Evolutionary conservation across 495 filamentous ascomycete genomes (phyloP).

Genomic region (Trichocladium antarcticum): DNA sequence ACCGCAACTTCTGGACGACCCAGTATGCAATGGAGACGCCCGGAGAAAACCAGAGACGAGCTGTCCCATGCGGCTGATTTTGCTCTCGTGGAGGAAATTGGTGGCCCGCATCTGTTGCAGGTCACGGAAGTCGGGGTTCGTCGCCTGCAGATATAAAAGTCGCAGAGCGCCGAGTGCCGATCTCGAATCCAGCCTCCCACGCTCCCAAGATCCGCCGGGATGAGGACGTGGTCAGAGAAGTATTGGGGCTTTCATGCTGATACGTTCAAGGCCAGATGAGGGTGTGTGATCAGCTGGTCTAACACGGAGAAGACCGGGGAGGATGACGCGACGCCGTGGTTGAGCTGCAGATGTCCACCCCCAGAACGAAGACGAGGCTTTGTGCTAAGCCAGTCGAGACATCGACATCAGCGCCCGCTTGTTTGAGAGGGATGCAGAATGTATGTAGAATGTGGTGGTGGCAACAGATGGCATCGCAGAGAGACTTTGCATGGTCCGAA

Average conservation of each 20-base stretch:
- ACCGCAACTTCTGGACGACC: neutral
- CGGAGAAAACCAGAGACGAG: too few relatives aligned
- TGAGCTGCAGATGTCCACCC: conserved; percentile 4
- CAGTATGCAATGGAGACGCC: too few relatives aligned
- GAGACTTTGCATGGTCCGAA: too few relatives aligned
- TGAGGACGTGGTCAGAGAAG: conserved; percentile 7
- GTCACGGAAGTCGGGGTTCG: neutral
- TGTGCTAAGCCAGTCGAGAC: conserved; percentile 10
- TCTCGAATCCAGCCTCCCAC: conserved; percentile 7
- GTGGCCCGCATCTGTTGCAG: too few relatives aligned
- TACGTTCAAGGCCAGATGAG: conserved; percentile 3
- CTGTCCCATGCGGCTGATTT: neutral
- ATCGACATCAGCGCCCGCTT: conserved; percentile 2
- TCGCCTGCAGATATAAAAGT: too few relatives aligned
- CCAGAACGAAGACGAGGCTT: neutral
- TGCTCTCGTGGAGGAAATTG: neutral
- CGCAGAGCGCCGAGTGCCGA: conserved; percentile 13
- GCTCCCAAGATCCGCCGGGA: conserved; percentile 2
- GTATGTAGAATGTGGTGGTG: too few relatives aligned
- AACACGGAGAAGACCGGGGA: neutral
- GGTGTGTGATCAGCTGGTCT: neutral
- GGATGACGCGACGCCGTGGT: neutral
- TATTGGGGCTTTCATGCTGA: conserved; percentile 7
- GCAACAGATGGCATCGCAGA: conserved; percentile 11
- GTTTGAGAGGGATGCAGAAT: neutral